Conservation (phyloP, 202 grass and related monocot species). For the Cymbopogon flexuosus region DNA sequence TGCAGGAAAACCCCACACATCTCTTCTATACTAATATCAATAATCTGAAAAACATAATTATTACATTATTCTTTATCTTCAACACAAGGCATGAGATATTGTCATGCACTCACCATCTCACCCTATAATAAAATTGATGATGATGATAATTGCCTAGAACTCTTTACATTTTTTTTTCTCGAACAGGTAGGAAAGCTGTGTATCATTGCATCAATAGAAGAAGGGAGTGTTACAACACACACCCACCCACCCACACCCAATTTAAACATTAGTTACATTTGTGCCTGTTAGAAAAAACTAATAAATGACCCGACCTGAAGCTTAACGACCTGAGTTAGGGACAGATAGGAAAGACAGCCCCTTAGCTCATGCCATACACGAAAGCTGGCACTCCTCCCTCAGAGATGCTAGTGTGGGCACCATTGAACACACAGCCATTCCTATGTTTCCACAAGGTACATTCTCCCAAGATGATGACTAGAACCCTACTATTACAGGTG, state of each 20-base stretch:
- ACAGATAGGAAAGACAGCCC: background rate
- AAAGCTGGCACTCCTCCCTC: background rate
- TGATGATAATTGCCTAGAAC: background rate
- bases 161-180: background rate
- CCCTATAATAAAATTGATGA: constrained; percentile 20
- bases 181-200: background rate
- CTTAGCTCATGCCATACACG: background rate
- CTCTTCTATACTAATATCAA: constrained; percentile 17
- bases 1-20: background rate
- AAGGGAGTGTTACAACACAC: background rate
- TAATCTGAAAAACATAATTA: constrained; percentile 8
- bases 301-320: background rate
- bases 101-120: background rate
- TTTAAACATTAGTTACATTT: background rate
- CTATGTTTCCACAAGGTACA: background rate
- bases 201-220: background rate
- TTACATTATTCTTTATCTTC: background rate
- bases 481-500: background rate
- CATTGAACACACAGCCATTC: background rate
- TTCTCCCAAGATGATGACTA: background rate
- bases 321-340: background rate
- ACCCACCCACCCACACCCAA: background rate
- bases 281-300: background rate
- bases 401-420: too few relatives aligned
- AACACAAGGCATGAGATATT: background rate